Evolutionary conservation across 345 rosid species (phyloP).

Genomic region (Rhizophora apiculata): DNA sequence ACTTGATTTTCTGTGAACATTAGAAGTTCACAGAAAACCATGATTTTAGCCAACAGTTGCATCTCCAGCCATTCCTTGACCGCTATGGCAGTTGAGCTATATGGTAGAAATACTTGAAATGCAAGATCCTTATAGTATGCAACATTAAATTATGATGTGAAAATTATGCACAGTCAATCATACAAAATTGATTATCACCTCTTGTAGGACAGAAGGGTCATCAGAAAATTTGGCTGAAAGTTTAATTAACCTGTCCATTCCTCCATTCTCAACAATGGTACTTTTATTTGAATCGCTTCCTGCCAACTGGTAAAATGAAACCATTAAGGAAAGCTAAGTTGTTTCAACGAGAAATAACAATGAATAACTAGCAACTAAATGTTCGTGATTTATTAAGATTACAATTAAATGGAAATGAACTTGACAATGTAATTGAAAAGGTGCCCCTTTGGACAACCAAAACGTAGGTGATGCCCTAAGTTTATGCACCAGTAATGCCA

Average conservation of each 20-base stretch:
- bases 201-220: conserved; percentile 78
- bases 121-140: neutral
- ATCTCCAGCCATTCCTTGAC: neutral
- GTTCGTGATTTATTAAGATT: neutral
- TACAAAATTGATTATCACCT: conserved; percentile 41
- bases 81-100: neutral
- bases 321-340: neutral
- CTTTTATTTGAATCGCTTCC: conserved; percentile 91
- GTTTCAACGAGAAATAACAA: conserved; percentile 8
- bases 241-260: conserved; percentile 62
- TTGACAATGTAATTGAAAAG: neutral
- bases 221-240: conserved; percentile 71
- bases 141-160: neutral
- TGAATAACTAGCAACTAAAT: neutral
- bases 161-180: neutral
- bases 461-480: too few relatives aligned
- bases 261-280: conserved; percentile 68
- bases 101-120: neutral
- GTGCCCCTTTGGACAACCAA: neutral
- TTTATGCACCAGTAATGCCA: too few relatives aligned
- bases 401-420: neutral
- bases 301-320: conserved; percentile 61
- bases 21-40: neutral
- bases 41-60: neutral
- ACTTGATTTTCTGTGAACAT: neutral